These are phyloP conservation scores for Dryas octopetala DNA, from an alignment of 306 rosid genomes.

Conservation along the genomic window DNA sequence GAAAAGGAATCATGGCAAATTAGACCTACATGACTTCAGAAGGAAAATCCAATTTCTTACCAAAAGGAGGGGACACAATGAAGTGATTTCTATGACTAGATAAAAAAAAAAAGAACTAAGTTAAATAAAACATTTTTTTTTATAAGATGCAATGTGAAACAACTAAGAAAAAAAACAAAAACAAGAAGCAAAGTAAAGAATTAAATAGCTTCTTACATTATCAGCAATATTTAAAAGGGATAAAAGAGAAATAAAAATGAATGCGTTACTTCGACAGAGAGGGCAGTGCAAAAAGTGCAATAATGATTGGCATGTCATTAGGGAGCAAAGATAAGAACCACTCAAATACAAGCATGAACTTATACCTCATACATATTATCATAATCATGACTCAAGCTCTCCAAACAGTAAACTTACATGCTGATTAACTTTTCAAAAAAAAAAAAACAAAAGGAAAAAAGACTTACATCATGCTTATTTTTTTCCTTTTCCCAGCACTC, in stretches of 20 bases:
- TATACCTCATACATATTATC: background rate
- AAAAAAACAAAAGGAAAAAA: background rate
- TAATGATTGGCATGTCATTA: background rate
- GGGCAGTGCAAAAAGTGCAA: background rate
- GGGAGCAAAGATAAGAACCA: constrained; percentile 3
- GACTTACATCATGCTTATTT: constrained; percentile 60
- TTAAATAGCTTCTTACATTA: background rate
- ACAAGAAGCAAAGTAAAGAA: constrained; percentile 8
- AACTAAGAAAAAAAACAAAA: background rate
- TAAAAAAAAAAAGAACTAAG: background rate
- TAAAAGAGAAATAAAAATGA: constrained; percentile 17
- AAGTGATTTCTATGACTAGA: background rate
- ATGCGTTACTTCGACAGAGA: background rate
- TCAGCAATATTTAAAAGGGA: background rate
- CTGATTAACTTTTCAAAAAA: too few relatives aligned
- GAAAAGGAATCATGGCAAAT: background rate
- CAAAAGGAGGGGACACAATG: background rate
- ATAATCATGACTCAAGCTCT: constrained; percentile 11
- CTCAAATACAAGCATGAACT: constrained; percentile 4
- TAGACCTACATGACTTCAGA: background rate
- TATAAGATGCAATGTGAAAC: too few relatives aligned
- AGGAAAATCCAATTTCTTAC: background rate
- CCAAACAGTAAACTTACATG: background rate
- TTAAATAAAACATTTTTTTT: background rate
- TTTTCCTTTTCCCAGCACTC: constrained; percentile 71